Evolutionary conservation across 495 filamentous ascomycete genomes (phyloP), one percentile per base, ranked within the genome.

Genomic region (Tuber melanosporum): DNA sequence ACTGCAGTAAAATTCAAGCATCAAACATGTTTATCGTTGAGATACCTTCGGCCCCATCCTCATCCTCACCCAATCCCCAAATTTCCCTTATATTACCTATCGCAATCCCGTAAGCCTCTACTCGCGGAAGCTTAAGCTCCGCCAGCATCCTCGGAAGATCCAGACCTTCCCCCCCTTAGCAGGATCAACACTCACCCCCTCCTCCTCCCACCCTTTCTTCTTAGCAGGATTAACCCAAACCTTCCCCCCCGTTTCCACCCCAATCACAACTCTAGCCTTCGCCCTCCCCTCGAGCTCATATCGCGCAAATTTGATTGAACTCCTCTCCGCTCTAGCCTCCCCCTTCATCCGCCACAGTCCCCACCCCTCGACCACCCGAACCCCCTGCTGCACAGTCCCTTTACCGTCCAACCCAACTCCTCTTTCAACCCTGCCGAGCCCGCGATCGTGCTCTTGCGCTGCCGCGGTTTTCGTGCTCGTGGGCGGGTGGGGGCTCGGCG

Each of bases 161-260:
- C 46, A 20, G 17, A 0, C 46, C n/a, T n/a, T n/a, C n/a, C n/a
- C 46, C 46, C 6, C 39, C 39, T 39, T 20, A 19, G 19, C 17
- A 20, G 19, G 17, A 7, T 20, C 19, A 19, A 7, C 46, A 4
- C 46, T 15, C 15, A 20, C 5, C 46, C 1, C 39, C 39, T 3
- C 19, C 15, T 15, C 46, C 46, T 19, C 19, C 46, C 4, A 17
- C 46, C 6, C 39, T 39, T 39, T 20, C 46, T 49, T 19, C 46
- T 49, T 49, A 49, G 17, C 46, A 49, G 46, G 46, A 49, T 20
- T 20, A 49, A 49, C 6, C 93, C 87, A 77, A 91, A 89, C 70
- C 81, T 75, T 17, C 80, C 80, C 15, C 17, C 77, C 75, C 75
- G 80, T 36, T 39, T 45, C 26, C 44, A 79, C 36, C 49, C 89